These are phyloP conservation scores for Fusarium sp. DNA, from an alignment of 2,329 filamentous ascomycete genomes.

Conservation along the genomic window DNA sequence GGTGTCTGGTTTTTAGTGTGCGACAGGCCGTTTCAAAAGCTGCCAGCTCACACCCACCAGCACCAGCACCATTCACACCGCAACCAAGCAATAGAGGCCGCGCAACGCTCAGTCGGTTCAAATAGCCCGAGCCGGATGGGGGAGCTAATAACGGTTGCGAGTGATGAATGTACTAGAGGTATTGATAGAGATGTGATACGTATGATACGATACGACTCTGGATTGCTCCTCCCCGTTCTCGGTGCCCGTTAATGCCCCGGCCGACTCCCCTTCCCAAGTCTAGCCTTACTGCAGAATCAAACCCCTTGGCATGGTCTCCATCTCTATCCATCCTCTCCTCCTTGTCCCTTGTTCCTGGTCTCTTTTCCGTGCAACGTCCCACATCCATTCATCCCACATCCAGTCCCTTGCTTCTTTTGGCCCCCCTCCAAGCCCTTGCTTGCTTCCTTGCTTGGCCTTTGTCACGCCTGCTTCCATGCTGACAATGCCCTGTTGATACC, in stretches of 20 bases:
- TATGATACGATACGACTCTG: neutral
- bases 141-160: neutral
- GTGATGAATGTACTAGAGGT: neutral
- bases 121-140: neutral
- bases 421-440: constrained; percentile 11
- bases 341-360: constrained; percentile 35
- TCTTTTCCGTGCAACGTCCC: constrained; percentile 14
- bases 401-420: constrained; percentile 35
- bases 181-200: neutral
- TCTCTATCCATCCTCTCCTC: neutral
- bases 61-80: constrained; percentile 7
- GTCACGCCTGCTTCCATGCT: constrained; percentile 13
- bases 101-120: constrained; percentile 11
- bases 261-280: constrained; percentile 12
- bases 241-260: neutral
- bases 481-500: constrained; percentile 20
- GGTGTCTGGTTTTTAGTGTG: constrained; percentile 17
- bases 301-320: neutral
- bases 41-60: constrained; percentile 23
- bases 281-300: neutral
- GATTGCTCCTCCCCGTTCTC: neutral
- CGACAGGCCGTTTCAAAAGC: constrained; percentile 35
- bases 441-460: constrained; percentile 10
- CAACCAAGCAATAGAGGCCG: constrained; percentile 6
- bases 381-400: constrained; percentile 24